Percentiles rank a stretch among this genome's conserved stretches.
These are phyloP conservation scores for Aspergillus chevalieri DNA, from an alignment of 2,329 filamentous ascomycete genomes.

Conservation along the genomic window DNA sequence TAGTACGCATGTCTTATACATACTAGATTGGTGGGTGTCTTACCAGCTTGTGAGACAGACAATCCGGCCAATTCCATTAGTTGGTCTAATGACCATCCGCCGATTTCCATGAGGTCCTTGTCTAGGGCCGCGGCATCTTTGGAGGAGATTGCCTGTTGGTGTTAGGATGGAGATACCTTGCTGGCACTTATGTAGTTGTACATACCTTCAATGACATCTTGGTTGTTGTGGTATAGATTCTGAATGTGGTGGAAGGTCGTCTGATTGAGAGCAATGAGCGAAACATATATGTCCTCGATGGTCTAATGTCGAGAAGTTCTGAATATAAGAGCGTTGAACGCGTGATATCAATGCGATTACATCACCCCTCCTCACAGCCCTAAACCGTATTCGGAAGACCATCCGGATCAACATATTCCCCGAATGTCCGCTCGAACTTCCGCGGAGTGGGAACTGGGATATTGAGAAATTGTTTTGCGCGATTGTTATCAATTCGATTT, in stretches of 20 bases:
- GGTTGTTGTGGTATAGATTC: constrained; percentile 21
- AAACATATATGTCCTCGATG: constrained; percentile 21
- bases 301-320: background rate
- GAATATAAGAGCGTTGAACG: background rate
- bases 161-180: background rate
- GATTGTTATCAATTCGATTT: constrained; percentile 4
- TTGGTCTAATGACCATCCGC: constrained; percentile 89
- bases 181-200: background rate
- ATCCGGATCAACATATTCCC: constrained; percentile 21
- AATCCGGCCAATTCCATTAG: constrained; percentile 95
- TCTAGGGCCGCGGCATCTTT: constrained; percentile 86
- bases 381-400: constrained; percentile 13
- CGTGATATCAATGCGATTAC: constrained; percentile 10
- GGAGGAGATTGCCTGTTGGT: constrained; percentile 69
- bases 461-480: background rate
- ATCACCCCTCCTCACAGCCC: constrained; percentile 14
- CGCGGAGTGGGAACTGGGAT: constrained; percentile 15
- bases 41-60: constrained; percentile 84
- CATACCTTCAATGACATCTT: constrained; percentile 39
- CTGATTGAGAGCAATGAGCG: constrained; percentile 7
- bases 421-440: constrained; percentile 21
- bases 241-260: constrained; percentile 1
- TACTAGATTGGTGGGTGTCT: constrained; percentile 10
- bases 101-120: constrained; percentile 81
- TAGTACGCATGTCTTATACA: background rate